A percentile compares a stretch with the other conserved stretches of the same genome.
phyloP scores from a whole-genome alignment of 768 basidiomycete species.

The Mrakia blollopis region DNA sequence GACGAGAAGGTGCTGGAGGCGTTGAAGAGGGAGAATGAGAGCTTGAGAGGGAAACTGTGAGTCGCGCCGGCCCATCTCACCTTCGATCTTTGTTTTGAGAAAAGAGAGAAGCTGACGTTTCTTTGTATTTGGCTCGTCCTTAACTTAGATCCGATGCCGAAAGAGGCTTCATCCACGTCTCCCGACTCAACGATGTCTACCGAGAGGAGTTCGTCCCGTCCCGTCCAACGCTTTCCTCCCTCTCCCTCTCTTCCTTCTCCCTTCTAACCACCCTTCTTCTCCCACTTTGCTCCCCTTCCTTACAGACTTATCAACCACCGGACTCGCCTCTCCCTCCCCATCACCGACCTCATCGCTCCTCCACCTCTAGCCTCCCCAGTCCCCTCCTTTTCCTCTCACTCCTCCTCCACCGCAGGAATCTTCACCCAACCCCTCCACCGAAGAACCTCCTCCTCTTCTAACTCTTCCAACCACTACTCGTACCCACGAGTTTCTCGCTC shows the following conservation, averaged over 20 bases:
- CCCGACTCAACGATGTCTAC: constrained; percentile 25
- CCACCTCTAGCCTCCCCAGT: not conserved
- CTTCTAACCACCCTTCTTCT: no score
- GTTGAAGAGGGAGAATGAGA: constrained; percentile 25
- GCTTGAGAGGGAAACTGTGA: constrained; percentile 16
- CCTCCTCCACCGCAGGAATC: constrained; percentile 16
- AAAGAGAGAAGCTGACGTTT: not conserved
- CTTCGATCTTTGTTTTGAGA: not conserved
- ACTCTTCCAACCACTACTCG: not conserved
- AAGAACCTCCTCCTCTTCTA: not conserved
- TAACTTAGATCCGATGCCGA: constrained; percentile 19
- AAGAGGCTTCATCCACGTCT: constrained; percentile 29
- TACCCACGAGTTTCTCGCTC: not conserved
- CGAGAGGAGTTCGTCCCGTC: constrained; percentile 24
- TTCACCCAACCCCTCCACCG: constrained; percentile 71
- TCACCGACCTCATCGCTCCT: constrained; percentile 16
- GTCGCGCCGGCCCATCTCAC: not conserved
- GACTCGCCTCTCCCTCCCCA: not conserved
- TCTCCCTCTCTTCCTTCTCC: not conserved
- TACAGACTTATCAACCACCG: not conserved
- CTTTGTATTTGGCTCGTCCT: not conserved
- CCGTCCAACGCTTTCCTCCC: not conserved
- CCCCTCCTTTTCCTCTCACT: constrained; percentile 17
- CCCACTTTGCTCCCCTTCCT: not conserved
- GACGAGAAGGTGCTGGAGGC: constrained; percentile 10